A percentile compares a stretch with the other conserved stretches of the same genome.
These are phyloP conservation scores for Combretum micranthum DNA, from an alignment of 345 rosid genomes.

Conservation along the genomic window DNA sequence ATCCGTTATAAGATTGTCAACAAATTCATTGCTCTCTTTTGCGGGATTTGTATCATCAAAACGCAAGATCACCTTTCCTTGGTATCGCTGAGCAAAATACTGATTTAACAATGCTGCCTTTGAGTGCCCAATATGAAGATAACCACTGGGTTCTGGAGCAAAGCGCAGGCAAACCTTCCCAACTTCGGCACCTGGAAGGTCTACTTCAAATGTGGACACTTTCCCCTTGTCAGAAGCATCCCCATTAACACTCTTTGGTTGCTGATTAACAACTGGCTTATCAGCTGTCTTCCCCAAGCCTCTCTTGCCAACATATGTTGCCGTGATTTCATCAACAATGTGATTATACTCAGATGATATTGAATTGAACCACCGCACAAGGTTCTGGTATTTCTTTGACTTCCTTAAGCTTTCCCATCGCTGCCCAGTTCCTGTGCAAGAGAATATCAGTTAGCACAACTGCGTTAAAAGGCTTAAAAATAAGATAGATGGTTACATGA, in stretches of 20 bases:
- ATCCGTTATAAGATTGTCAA: slow-evolving; percentile 78
- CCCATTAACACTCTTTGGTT: slow-evolving; percentile 19
- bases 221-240: slow-evolving; percentile 56
- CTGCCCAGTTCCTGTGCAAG: slow-evolving; percentile 50
- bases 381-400: slow-evolving; percentile 75
- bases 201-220: slow-evolving; percentile 44
- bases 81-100: slow-evolving; percentile 80
- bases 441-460: slow-evolving; percentile 1
- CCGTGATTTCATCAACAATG: slow-evolving; percentile 39
- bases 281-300: slow-evolving; percentile 49
- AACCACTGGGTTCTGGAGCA: slow-evolving; percentile 98
- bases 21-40: slow-evolving; percentile 93
- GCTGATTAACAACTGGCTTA: slow-evolving; percentile 27
- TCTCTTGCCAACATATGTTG: slow-evolving; percentile 47
- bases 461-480: too few relatives aligned
- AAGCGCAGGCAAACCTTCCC: slow-evolving; percentile 80
- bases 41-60: slow-evolving; percentile 98
- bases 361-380: slow-evolving; percentile 86
- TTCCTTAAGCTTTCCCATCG: slow-evolving; percentile 96
- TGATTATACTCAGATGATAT: slow-evolving; percentile 48
- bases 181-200: slow-evolving; percentile 74
- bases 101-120: slow-evolving; percentile 87
- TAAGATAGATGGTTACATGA: too few relatives aligned
- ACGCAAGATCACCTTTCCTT: slow-evolving; percentile 76
- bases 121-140: slow-evolving; percentile 92